Evolutionary conservation across 2,329 filamentous ascomycete species (phyloP), one percentile per base, ranked within the genome.

Genomic region (Cladosporium colombiae): DNA sequence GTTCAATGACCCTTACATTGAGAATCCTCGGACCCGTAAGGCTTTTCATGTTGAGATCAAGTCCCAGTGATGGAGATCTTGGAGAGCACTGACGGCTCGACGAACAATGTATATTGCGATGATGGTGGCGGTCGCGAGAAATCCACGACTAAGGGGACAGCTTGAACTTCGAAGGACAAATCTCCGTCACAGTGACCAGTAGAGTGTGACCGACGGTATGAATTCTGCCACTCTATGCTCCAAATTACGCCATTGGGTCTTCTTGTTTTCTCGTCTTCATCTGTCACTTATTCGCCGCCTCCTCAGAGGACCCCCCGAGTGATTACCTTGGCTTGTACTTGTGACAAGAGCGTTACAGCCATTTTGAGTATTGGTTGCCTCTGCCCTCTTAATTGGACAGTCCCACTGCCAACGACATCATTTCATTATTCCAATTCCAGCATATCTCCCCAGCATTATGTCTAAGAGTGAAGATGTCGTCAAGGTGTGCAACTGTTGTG

Each of bases 1-100:
- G 35, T 55, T 53, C 61, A 46, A 63, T 63, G 61, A 63, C 61
- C 50, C 61, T 31, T 63, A 56, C 61, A 63, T 18, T n/a, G 31
- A 35, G 46, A 27, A 16, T 10, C n/a, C 16, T 53, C 13, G 14
- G 46, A 40, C 23, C 59, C 53, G 25, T 11, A 35, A n/a, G 44
- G 31, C 59, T 52, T 11, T 62, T 4, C 27, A 13, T 37, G 11
- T 13, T 31, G 18, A 7, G 14, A 14, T 23, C 29, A 2, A 10
- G 23, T 3, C 14, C 18, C 18, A 23, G 2, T n/a, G 23, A 33
- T 21, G 40, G 27, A 27, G n/a, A 29, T 11, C 6, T 6, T 33
- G 18, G 40, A 33, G 14, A 50, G 58, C 40, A 50, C 40, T 50
- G 40, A 49, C 50, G 40, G 21, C 33, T 40, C 33, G n/a, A 25